Evolutionary conservation across 2,329 filamentous ascomycete species (phyloP).

Genomic region (Coniochaeta prunicola): DNA sequence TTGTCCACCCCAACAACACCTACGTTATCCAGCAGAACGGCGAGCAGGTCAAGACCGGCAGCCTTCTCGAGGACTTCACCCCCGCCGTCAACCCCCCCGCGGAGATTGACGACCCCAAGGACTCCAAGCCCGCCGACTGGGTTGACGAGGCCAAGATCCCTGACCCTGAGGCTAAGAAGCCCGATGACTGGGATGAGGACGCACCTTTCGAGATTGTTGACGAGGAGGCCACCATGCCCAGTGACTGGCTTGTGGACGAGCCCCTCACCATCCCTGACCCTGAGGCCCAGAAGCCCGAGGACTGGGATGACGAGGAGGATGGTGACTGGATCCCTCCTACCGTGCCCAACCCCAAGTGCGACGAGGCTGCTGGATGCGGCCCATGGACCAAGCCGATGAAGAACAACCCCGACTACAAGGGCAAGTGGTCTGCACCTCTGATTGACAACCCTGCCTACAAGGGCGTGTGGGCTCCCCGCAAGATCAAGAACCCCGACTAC

Average conservation of each 20-base stretch:
- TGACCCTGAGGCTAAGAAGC: conserved; percentile 91
- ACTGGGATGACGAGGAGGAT: conserved; percentile 99
- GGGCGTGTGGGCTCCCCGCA: conserved; percentile 86
- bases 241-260: conserved; percentile 94
- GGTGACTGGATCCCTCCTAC: conserved; percentile 92
- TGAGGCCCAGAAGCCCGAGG: conserved; percentile 93
- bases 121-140: conserved; percentile 93
- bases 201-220: conserved; percentile 95
- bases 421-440: conserved; percentile 89
- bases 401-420: conserved; percentile 96
- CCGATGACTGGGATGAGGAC: conserved; percentile 98
- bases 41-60: conserved; percentile 79
- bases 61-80: conserved; percentile 86
- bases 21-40: conserved; percentile 90
- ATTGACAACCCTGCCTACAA: conserved; percentile 99
- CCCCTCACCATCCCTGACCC: conserved; percentile 78
- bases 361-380: conserved; percentile 87
- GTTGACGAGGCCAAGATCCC: conserved; percentile 87
- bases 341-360: conserved; percentile 92
- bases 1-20: conserved; percentile 94
- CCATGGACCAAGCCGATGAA: conserved; percentile 87
- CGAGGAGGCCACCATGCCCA: conserved; percentile 82
- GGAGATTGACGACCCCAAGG: conserved; percentile 92
- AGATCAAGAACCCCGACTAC: conserved; percentile 95
- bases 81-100: conserved; percentile 88